Base-by-base conservation (phyloP, 2,329 filamentous ascomycete genomes). In the Pseudocercospora eumusae region DNA sequence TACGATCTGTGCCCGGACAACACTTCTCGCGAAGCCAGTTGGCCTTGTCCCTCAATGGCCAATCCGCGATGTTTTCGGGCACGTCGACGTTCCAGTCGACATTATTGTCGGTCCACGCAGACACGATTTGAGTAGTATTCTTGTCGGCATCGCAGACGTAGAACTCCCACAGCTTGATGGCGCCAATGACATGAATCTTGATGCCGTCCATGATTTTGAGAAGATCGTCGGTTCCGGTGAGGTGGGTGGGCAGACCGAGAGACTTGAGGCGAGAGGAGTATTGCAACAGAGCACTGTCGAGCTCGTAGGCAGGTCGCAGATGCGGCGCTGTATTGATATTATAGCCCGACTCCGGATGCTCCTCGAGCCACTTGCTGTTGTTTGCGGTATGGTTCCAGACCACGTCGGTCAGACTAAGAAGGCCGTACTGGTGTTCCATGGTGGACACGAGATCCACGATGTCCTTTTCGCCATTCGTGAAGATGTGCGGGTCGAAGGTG, bases 361-460 rank as follows among this genome's bases (percentile, higher is more conserved):
- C 89, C 73, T 96, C 84, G 10, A 99, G 84, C 95, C 95, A 99
- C 70, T 89, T 86, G 77, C 90, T 96, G 78, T 98, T 98, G 80
- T 97, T 86, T 6, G 95, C 93, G 3, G 95, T 99, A 79, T 99
- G 95, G 73, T 99, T 99, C 82, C 95, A 92, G 49, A 99, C 96
- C 64, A 99, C 93, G 75, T 99, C 95, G 0, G 93, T 97, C 79
- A 99, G 78, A 64, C 91, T 92, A 60, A 99, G 82, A 58, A 99
- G 81, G 2, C 90, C 90, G 75, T 96, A 88, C 57, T 96, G 88
- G 56, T 88, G 83, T 76, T 97, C 91, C 83, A 99, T 89, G 73
- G 86, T 92, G 47, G 85, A 77, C 18, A 96, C 86, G 81, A 99
- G 82, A 52, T 86, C 83, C 61, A 87, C 82, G 59, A 98, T 83